Base-by-base conservation (phyloP, 2,329 filamentous ascomycete genomes). In the Fusarium falciforme region DNA sequence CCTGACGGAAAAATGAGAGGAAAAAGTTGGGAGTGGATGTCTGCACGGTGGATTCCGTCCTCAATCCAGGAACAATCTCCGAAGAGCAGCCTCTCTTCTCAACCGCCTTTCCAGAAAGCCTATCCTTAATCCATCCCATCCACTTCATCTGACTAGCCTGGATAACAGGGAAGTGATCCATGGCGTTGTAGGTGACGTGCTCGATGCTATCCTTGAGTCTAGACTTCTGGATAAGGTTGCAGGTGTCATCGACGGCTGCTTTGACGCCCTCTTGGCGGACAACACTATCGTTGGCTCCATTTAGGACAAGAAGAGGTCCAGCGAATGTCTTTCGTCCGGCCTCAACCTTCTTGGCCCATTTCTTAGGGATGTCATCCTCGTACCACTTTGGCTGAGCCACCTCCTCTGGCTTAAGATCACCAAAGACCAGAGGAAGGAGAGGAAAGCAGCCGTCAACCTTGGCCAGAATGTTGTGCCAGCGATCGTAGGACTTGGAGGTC, bases 61-160 rank as follows among this genome's bases (percentile, higher is more conserved):
- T 70, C 36, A 70, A 31, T 0, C 68, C 68, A 1, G 42, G 25
- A 6, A 47, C 31, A 10, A 25, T 9, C 12, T 70, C 36, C 5
- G 61, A 60, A 61, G 54, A 36, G 8, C 66, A 70, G 3, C 66
- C 54, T 6, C 25, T 67, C 7, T 40, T 58, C 17, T 49, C 64
- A 3, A 42, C 9, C 5, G 16, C 5, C 20, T 64, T 44, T 0
- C 63, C 63, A 5, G 67, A 47, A 14, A 72, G 61, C 17, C 72
- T 61, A 35, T 75, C 66, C 40, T 76, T 67, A 31, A 76, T 36
- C 71, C 66, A 76, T 14, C 29, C 49, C 59, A 76, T 60, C 68
- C 66, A 74, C 33, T 65, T 65, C 49, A 47, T 27, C 31, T 72
- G 67, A 16, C 73, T 74, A 1, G 68, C 73, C 14, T 72, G 70